These are phyloP conservation scores for Punica granatum DNA, from an alignment of 345 rosid species.

Conservation along the genomic window DNA sequence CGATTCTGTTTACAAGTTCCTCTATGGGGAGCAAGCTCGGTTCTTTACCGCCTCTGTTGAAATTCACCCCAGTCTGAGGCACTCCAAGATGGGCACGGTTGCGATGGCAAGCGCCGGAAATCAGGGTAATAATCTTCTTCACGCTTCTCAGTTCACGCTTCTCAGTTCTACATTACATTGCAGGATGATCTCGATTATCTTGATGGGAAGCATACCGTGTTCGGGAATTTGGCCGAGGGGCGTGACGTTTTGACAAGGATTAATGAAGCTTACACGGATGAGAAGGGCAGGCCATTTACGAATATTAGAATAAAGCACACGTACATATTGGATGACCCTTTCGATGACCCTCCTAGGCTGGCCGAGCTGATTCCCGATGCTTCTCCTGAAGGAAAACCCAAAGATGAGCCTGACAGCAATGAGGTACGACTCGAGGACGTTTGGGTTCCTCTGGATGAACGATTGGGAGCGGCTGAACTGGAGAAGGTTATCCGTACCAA, in stretches of 20 bases:
- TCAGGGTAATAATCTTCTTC: no score
- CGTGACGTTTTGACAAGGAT: constrained; percentile 72
- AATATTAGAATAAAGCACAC: constrained; percentile 88
- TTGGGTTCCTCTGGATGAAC: constrained; percentile 96
- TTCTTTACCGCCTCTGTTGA: constrained; percentile 82
- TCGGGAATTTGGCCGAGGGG: constrained; percentile 94
- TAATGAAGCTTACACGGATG: constrained; percentile 88
- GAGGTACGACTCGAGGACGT: constrained; percentile 94
- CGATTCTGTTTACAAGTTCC: constrained; percentile 82
- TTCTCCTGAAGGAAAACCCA: constrained; percentile 92
- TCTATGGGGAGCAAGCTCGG: constrained; percentile 88
- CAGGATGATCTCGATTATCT: constrained; percentile 89
- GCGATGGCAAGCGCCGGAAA: constrained; percentile 98
- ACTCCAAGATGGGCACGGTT: constrained; percentile 71
- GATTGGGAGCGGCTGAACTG: constrained; percentile 52
- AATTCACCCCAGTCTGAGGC: constrained; percentile 80
- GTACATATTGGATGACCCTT: constrained; percentile 79
- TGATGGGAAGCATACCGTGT: constrained; percentile 95
- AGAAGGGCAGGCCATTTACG: constrained; percentile 64
- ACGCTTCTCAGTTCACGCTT: constrained; percentile 96
- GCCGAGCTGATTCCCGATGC: constrained; percentile 72
- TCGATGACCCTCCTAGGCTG: constrained; percentile 74
- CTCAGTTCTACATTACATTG: constrained; percentile 82
- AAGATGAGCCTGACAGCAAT: constrained; percentile 57
- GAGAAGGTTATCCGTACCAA: constrained; percentile 73